Percentiles rank a stretch among this genome's conserved stretches.
These are phyloP conservation scores for Larix kaempferi DNA, from an alignment of 75 land plant species.

Conservation along the genomic window DNA sequence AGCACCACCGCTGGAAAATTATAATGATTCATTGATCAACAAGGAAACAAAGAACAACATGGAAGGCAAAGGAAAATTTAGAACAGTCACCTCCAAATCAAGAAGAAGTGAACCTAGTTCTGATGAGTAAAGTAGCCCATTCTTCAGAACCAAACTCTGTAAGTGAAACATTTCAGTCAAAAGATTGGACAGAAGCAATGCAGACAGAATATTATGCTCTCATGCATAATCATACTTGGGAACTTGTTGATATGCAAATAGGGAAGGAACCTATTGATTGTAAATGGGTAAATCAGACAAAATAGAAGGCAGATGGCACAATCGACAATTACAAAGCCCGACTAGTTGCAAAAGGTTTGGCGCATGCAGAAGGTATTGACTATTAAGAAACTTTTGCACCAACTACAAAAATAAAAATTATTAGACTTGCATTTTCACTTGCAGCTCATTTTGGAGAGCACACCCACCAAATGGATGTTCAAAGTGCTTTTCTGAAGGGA, in stretches of 20 bases:
- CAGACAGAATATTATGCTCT: slow-evolving; percentile 8
- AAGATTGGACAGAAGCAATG: slow-evolving; percentile 16
- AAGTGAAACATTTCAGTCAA: neutral
- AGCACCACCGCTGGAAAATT: neutral
- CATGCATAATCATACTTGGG: slow-evolving; percentile 13
- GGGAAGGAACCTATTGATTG: neutral
- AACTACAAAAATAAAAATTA: neutral
- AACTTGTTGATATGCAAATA: neutral
- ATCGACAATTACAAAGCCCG: slow-evolving; percentile 10
- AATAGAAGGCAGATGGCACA: slow-evolving; percentile 8
- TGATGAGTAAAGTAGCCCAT: neutral
- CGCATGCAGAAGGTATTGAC: slow-evolving; percentile 9
- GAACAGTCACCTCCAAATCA: neutral
- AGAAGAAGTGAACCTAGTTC: neutral
- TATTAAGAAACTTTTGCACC: slow-evolving; percentile 11
- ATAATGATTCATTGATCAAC: neutral
- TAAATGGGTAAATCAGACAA: slow-evolving; percentile 9
- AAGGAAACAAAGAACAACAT: neutral
- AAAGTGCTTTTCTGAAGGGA: slow-evolving; percentile 4
- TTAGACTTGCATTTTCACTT: neutral
- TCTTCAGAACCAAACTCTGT: neutral
- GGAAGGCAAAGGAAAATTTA: neutral
- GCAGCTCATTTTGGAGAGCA: neutral
- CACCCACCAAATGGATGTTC: slow-evolving; percentile 21
- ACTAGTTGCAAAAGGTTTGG: slow-evolving; percentile 12